phyloP scores from a whole-genome alignment of 805 yeast species.

The Candida bentonensis region DNA sequence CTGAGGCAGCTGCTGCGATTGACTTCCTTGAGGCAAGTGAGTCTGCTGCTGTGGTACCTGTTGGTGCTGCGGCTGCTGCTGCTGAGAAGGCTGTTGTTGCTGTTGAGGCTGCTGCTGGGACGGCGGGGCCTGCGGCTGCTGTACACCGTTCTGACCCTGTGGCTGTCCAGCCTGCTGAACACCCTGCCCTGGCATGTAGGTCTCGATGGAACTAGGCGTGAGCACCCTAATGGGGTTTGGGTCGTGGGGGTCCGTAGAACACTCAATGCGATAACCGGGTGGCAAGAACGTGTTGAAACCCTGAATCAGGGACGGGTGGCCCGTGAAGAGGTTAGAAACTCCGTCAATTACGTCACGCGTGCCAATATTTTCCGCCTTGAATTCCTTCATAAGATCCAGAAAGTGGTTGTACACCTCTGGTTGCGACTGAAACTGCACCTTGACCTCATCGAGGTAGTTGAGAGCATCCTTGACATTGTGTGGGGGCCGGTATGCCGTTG shows the following conservation, averaged over 20 bases:
- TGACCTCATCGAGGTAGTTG: slow-evolving; percentile 89
- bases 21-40: slow-evolving; percentile 11
- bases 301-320: slow-evolving; percentile 83
- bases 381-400: slow-evolving; percentile 96
- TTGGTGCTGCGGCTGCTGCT: slow-evolving; percentile 3
- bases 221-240: slow-evolving; percentile 89
- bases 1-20: slow-evolving; percentile 10
- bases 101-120: slow-evolving; percentile 5
- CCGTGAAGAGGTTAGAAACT: slow-evolving; percentile 79
- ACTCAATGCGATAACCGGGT: slow-evolving; percentile 86
- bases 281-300: slow-evolving; percentile 97
- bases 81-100: slow-evolving; percentile 6
- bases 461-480: slow-evolving; percentile 96
- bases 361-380: slow-evolving; percentile 88
- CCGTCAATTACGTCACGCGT: slow-evolving; percentile 98
- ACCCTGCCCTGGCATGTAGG: slow-evolving; percentile 6
- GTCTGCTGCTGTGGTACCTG: slow-evolving; percentile 22
- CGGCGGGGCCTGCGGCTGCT: slow-evolving; percentile 6
- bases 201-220: slow-evolving; percentile 47
- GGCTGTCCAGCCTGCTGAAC: background rate
- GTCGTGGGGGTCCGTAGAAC: slow-evolving; percentile 77
- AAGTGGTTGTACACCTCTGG: slow-evolving; percentile 95
- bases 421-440: slow-evolving; percentile 77
- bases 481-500: slow-evolving; percentile 16
- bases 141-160: slow-evolving; percentile 3